A percentile compares a stretch with the other conserved stretches of the same genome.
Conservation (phyloP, 2,329 filamentous ascomycete genomes). For the Epichloe festucae region DNA sequence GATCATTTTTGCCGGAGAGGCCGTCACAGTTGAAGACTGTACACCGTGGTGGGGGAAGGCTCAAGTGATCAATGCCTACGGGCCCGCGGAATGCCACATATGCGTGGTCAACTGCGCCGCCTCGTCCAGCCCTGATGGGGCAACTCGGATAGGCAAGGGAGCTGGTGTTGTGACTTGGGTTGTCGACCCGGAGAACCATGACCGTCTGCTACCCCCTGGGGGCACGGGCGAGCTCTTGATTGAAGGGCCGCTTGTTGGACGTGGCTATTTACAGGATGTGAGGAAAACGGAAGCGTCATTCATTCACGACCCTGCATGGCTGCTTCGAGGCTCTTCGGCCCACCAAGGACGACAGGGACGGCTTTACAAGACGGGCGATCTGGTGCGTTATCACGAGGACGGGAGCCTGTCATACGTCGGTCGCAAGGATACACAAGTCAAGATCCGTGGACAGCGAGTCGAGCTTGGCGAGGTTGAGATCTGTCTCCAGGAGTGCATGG, state of each 20-base stretch:
- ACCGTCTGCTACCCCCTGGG: background rate
- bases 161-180: constrained; percentile 1
- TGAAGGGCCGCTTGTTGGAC: background rate
- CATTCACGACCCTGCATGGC: constrained; percentile 41
- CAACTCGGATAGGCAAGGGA: background rate
- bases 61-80: background rate
- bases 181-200: background rate
- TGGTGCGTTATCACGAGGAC: constrained; percentile 18
- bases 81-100: background rate
- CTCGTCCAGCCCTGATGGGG: constrained; percentile 24
- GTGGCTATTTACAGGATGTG: background rate
- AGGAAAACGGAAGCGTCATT: constrained; percentile 45
- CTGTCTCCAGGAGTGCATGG: background rate
- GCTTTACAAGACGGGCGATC: constrained; percentile 13
- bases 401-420: constrained; percentile 12
- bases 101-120: no score
- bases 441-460: constrained; percentile 40
- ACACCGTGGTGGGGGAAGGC: background rate
- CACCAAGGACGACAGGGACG: constrained; percentile 14
- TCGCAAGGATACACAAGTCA: constrained; percentile 23
- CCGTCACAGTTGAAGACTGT: background rate
- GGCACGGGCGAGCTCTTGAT: constrained; percentile 1
- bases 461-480: constrained; percentile 23
- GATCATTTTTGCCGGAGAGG: constrained; percentile 1
- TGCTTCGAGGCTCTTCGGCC: constrained; percentile 24